These are phyloP conservation scores for Paracoccidioides brasiliensis DNA, from an alignment of 2,329 filamentous ascomycete genomes.

Conservation along the genomic window DNA sequence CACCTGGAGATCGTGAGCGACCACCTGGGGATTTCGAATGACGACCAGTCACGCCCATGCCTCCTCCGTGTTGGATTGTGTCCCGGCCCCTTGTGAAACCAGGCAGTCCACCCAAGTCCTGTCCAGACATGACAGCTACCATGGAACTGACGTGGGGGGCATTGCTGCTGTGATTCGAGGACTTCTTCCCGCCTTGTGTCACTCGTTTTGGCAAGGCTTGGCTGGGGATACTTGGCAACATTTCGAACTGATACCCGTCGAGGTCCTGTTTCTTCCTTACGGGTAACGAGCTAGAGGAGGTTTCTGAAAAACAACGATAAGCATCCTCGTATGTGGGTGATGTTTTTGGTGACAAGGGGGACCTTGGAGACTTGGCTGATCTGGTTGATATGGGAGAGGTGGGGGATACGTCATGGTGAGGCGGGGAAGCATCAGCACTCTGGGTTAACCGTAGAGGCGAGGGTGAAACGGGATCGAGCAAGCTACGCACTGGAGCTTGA, in stretches of 20 bases:
- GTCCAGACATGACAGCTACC: slow-evolving; percentile 34
- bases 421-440: slow-evolving; percentile 22
- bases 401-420: slow-evolving; percentile 13
- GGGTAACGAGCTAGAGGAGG: slow-evolving; percentile 13
- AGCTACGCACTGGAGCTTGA: slow-evolving; percentile 17
- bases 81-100: slow-evolving; percentile 25
- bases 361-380: slow-evolving; percentile 6
- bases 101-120: slow-evolving; percentile 23
- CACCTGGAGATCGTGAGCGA: slow-evolving; percentile 26
- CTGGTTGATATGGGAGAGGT: slow-evolving; percentile 3
- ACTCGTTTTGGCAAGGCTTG: slow-evolving; percentile 31
- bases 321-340: slow-evolving; percentile 20
- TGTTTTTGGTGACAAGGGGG: not conserved
- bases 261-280: slow-evolving; percentile 15
- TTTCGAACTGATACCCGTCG: slow-evolving; percentile 32
- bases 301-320: slow-evolving; percentile 23
- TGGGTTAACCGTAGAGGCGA: slow-evolving; percentile 24
- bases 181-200: slow-evolving; percentile 29
- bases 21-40: slow-evolving; percentile 19
- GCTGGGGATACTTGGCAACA: slow-evolving; percentile 33
- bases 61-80: slow-evolving; percentile 27
- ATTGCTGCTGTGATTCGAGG: slow-evolving; percentile 5
- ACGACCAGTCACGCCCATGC: slow-evolving; percentile 27
- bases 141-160: slow-evolving; percentile 29
- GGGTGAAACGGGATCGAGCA: slow-evolving; percentile 24